These are phyloP conservation scores for Fomitopsis pinicola DNA, from an alignment of 1,284 basidiomycete genomes.

Conservation along the genomic window DNA sequence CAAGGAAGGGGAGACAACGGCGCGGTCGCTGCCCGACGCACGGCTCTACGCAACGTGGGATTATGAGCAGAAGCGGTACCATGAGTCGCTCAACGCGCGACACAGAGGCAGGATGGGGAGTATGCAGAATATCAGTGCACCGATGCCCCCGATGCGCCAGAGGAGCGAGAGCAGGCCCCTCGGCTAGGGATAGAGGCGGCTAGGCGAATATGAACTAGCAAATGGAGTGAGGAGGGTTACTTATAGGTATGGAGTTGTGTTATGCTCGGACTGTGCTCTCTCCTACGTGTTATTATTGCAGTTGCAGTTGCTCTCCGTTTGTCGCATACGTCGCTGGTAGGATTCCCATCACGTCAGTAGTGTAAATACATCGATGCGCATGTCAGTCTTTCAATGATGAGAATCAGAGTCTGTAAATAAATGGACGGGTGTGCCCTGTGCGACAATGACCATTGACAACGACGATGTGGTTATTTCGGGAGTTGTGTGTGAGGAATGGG, in stretches of 20 bases:
- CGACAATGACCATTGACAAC: too few species aligned
- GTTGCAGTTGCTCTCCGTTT: not conserved
- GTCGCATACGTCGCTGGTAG: not conserved
- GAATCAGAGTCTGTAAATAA: too few species aligned
- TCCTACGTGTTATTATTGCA: not conserved
- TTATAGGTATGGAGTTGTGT: too few species aligned
- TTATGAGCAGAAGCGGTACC: constrained; percentile 61
- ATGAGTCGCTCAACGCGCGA: constrained; percentile 39
- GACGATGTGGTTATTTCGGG: not conserved
- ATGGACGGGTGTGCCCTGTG: too few species aligned
- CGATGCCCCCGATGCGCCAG: constrained; percentile 12
- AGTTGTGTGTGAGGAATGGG: not conserved
- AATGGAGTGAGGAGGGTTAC: not conserved
- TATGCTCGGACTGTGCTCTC: not conserved
- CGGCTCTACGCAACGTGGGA: constrained; percentile 73
- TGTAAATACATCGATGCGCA: not conserved
- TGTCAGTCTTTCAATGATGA: too few species aligned
- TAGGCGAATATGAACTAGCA: not conserved
- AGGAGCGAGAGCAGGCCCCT: constrained; percentile 22
- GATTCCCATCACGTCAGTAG: not conserved
- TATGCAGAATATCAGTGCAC: constrained; percentile 15
- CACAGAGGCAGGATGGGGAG: constrained; percentile 25
- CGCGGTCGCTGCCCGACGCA: constrained; percentile 58
- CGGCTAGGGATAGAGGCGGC: not conserved
- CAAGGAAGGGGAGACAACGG: constrained; percentile 21